Evolutionary conservation across 495 filamentous ascomycete genomes (phyloP).

Genomic region (Neurospora sp.): DNA sequence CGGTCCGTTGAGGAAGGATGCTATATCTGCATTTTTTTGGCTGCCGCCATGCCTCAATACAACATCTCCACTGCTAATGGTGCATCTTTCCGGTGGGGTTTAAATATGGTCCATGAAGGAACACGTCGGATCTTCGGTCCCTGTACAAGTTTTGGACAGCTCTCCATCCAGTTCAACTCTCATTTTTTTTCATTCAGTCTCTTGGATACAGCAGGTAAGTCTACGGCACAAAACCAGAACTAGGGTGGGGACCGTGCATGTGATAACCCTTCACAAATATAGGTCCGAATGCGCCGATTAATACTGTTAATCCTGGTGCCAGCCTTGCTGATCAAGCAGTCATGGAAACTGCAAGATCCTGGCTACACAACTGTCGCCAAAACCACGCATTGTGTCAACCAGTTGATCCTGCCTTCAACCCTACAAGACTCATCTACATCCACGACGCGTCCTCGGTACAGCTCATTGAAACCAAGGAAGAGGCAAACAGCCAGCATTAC

Average conservation of each 20-base stretch:
- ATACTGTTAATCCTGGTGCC: background rate
- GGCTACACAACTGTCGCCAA: background rate
- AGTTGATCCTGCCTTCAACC: background rate
- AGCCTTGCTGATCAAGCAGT: background rate
- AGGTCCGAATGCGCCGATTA: background rate
- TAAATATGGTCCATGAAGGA: background rate
- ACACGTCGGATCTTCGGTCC: rapidly evolving
- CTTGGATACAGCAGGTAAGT: background rate
- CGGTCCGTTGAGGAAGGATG: background rate
- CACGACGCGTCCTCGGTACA: background rate
- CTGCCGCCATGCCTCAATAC: background rate
- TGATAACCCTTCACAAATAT: background rate
- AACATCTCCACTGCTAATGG: too few relatives aligned
- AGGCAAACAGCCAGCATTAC: background rate
- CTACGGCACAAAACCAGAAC: background rate
- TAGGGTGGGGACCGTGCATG: background rate
- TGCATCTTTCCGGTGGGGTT: too few relatives aligned
- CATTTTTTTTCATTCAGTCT: rapidly evolving
- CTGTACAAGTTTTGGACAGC: background rate
- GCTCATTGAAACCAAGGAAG: background rate
- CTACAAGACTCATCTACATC: background rate
- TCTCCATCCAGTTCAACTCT: rapidly evolving
- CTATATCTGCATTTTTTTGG: background rate
- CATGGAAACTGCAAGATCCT: background rate
- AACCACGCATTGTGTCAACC: background rate